Base-by-base conservation (phyloP, 257 asterid genomes). In the Ocimum tenuiflorum region DNA sequence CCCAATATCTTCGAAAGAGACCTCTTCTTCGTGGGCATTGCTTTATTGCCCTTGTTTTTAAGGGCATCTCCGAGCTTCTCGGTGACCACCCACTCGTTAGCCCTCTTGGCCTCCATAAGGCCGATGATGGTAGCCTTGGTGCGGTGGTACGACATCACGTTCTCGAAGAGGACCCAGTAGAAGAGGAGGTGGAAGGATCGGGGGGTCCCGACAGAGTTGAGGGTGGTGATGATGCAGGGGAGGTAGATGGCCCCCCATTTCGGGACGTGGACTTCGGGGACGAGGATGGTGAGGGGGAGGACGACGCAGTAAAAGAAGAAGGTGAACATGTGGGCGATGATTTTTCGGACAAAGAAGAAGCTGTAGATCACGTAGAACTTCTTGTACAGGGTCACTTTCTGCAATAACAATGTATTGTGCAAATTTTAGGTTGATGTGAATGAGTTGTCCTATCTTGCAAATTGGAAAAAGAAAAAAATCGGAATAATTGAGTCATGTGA, bases 151-250 rank as follows among this genome's bases (percentile, higher is more conserved):
- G 99, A 85, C 99, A 90, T 94, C 56, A 88, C 99, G 33, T 94
- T 94, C 82, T 94, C 97, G 19, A 94, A 94, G 22, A 94, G 91
- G n/a, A 94, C 86, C 99, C 99, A 94, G 65, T 84, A 94, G 80
- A 94, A 88, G 71, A 94, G 36, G 4, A 94, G 67, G 79, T 94
- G 99, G 64, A 94, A 81, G 9, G 99, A 94, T 83, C 99, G 84
- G 49, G 99, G 99, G 7, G 99, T 92, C 60, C 97, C 99, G 1
- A 92, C 99, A 0, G 96, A 81, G 75, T 92, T 92, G 33, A 92
- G 89, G 20, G 82, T 22, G 8, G 97, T 89, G 29, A 89, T 92
- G 53, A 92, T 86, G 82, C 97, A 89, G 19, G 99, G 97, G 29
- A 92, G 67, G 79, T 89, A 92, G 65, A 92, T 84, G 67, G 97